Percentiles rank a stretch among this genome's conserved stretches.
Evolutionary conservation across 1,284 basidiomycete species (phyloP).

Genomic region (Cryptococcus amylolentus): DNA sequence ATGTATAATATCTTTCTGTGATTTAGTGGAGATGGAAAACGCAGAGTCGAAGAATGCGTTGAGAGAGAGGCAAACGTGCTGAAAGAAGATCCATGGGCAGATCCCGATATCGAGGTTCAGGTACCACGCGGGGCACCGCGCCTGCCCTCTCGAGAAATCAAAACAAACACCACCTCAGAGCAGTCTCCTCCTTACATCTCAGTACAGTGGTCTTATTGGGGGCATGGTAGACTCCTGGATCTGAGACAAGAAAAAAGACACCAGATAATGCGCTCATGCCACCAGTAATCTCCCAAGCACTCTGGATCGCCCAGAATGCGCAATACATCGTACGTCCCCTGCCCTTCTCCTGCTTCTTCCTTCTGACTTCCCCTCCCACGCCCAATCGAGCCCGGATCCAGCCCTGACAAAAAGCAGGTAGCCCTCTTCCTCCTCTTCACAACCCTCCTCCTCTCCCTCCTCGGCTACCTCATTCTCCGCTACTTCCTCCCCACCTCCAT

Average conservation of each 20-base stretch:
- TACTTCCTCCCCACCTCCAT: conserved; percentile 4
- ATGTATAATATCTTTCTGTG: no score
- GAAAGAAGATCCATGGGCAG: no score
- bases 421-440: conserved; percentile 4
- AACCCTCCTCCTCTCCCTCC: conserved; percentile 6
- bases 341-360: background rate
- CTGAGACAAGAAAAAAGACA: background rate
- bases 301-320: background rate
- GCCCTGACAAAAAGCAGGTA: conserved; percentile 4
- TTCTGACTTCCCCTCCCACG: background rate
- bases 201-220: no score
- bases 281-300: background rate
- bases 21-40: no score
- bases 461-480: conserved; percentile 8
- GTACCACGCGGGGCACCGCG: no score
- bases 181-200: no score
- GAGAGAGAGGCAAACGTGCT: no score
- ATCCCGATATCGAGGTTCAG: no score
- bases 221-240: no score
- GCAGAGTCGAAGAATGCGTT: no score
- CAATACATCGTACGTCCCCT: background rate
- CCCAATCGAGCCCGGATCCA: background rate
- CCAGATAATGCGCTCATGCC: background rate
- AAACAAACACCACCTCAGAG: no score
- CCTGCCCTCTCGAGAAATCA: no score